A percentile compares a stretch with the other conserved stretches of the same genome.
Evolutionary conservation across 805 yeast species (phyloP).

Genomic region (Tetrapisispora arboricola): DNA sequence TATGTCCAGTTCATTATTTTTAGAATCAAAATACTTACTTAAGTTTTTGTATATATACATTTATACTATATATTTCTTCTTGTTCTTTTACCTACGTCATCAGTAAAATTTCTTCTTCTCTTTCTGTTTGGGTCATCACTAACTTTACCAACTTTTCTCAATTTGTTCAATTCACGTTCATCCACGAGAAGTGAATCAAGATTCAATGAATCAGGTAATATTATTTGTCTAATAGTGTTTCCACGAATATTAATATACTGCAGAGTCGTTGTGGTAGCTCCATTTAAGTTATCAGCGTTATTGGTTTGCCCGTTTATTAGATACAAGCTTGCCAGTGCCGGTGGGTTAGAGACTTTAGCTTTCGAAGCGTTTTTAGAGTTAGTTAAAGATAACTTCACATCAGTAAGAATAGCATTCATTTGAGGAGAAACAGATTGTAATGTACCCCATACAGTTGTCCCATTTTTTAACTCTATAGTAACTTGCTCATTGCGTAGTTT

Average conservation of each 20-base stretch:
- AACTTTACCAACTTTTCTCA: conserved; percentile 23
- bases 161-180: conserved; percentile 18
- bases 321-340: conserved; percentile 20
- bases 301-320: conserved; percentile 5
- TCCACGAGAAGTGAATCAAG: conserved; percentile 53
- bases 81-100: conserved; percentile 22
- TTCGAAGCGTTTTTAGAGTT: background rate
- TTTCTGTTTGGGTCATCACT: conserved; percentile 16
- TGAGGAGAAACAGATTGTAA: conserved; percentile 77
- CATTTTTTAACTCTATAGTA: conserved; percentile 85
- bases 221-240: conserved; percentile 71
- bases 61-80: conserved; percentile 23
- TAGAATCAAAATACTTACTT: too few species aligned
- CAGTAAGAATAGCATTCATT: conserved; percentile 78
- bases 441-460: conserved; percentile 78
- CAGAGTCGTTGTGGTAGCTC: conserved; percentile 51
- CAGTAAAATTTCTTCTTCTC: conserved; percentile 19
- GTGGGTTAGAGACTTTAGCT: conserved; percentile 8
- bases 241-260: conserved; percentile 84
- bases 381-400: conserved; percentile 63
- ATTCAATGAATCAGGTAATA: conserved; percentile 79
- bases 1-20: too few species aligned
- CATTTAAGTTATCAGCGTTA: conserved; percentile 12
- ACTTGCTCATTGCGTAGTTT: conserved; percentile 78
- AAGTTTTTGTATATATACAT: background rate